Conservation (phyloP, 305 asterid species). For the Solanum hybrid region DNA sequence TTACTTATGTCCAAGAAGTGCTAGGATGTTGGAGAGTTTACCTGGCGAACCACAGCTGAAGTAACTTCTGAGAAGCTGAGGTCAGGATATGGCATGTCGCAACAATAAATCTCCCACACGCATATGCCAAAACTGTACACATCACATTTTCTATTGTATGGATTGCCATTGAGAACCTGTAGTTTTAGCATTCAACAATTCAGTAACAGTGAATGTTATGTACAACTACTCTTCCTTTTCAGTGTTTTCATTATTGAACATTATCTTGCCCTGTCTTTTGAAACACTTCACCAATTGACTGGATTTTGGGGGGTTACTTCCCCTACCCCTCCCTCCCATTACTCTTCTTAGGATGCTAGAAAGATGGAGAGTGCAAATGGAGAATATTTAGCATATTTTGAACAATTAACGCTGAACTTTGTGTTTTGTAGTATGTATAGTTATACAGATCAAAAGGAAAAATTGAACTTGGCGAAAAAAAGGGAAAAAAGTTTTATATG, state of each 20-base stretch:
- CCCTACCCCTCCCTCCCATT: background rate
- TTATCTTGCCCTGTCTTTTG: background rate
- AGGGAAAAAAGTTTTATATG: background rate
- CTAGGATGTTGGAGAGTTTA: constrained; percentile 4
- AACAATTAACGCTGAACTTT: background rate
- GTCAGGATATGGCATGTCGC: constrained; percentile 89
- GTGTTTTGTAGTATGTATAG: background rate
- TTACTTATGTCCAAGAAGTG: background rate
- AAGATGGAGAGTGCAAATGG: too few relatives aligned
- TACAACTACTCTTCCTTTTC: background rate
- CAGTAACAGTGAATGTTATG: background rate
- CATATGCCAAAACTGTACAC: constrained; percentile 91
- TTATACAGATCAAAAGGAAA: background rate
- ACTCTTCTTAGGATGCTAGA: background rate
- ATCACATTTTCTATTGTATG: constrained; percentile 80
- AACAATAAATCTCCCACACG: constrained; percentile 85
- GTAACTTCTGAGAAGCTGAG: constrained; percentile 90
- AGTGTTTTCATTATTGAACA: background rate
- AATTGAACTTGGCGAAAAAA: background rate
- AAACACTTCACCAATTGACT: background rate
- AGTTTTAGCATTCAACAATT: background rate
- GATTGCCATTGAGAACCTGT: constrained; percentile 80
- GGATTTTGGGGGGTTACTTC: background rate
- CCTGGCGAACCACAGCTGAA: constrained; percentile 94
- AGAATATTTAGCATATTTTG: background rate